Conservation (phyloP, 345 rosid genomes). For the Nasturtium officinale region DNA sequence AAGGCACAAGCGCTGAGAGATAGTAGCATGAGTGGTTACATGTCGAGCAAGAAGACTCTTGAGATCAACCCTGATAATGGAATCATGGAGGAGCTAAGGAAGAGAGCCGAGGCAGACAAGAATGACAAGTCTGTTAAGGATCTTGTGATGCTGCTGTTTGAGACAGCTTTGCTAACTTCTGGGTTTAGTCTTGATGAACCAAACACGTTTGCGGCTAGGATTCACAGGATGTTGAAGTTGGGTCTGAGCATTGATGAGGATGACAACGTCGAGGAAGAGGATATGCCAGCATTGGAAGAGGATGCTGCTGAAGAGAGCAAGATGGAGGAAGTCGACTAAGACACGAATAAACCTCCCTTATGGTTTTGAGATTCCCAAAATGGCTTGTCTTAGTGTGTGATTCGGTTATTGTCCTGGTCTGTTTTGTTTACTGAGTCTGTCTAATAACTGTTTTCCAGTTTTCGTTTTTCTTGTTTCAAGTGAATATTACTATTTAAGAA, state of each 20-base stretch:
- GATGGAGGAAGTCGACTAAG: slow-evolving; percentile 90
- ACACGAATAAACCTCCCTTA: background rate
- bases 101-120: slow-evolving; percentile 79
- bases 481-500: background rate
- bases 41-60: slow-evolving; percentile 94
- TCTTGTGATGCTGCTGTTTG: slow-evolving; percentile 71
- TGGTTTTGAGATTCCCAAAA: background rate
- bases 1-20: slow-evolving; percentile 89
- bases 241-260: slow-evolving; percentile 86
- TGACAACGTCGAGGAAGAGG: slow-evolving; percentile 59
- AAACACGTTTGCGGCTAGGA: slow-evolving; percentile 73
- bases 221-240: slow-evolving; percentile 86
- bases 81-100: slow-evolving; percentile 86
- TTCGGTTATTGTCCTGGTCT: background rate
- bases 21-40: slow-evolving; percentile 85
- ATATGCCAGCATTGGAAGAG: slow-evolving; percentile 82
- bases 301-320: slow-evolving; percentile 85
- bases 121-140: slow-evolving; percentile 88
- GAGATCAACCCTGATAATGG: slow-evolving; percentile 89
- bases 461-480: background rate
- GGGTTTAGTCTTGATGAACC: slow-evolving; percentile 94
- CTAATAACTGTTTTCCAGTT: background rate
- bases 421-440: background rate
- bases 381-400: background rate
- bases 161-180: slow-evolving; percentile 76